Evolutionary conservation across 768 basidiomycete species (phyloP).

Genomic region (Leccinum aurantiacum): DNA sequence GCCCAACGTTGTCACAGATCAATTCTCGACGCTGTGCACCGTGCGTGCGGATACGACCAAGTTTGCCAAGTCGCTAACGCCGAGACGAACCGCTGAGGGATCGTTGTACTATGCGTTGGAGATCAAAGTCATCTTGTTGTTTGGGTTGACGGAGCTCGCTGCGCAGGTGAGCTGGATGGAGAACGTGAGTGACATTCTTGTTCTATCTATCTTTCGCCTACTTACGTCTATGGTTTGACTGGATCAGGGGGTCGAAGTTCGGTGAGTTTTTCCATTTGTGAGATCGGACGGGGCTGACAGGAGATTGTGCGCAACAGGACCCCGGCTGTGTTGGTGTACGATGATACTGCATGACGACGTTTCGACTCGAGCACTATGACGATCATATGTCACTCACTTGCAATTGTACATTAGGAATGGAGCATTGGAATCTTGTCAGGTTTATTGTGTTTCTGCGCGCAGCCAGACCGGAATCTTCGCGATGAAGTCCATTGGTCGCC

Average conservation of each 20-base stretch:
- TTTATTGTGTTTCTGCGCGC: no score
- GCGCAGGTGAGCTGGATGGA: conserved; percentile 54
- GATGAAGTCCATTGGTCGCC: no score
- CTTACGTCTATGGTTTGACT: background rate
- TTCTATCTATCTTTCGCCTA: background rate
- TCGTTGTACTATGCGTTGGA: conserved; percentile 28
- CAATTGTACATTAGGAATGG: background rate
- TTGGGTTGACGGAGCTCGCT: conserved; percentile 54
- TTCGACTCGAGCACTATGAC: background rate
- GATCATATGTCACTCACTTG: background rate
- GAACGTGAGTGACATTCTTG: conserved; percentile 37
- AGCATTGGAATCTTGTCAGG: background rate
- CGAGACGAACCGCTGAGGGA: conserved; percentile 24
- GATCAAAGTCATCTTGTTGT: conserved; percentile 42
- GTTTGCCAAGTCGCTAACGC: conserved; percentile 26
- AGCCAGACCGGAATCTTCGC: no score
- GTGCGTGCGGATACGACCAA: conserved; percentile 35
- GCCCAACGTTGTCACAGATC: conserved; percentile 23
- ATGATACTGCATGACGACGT: conserved; percentile 12
- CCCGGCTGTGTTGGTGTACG: conserved; percentile 33
- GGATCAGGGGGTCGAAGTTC: conserved; percentile 38
- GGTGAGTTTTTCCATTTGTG: conserved; percentile 22
- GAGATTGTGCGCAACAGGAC: conserved; percentile 14
- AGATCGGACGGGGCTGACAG: background rate
- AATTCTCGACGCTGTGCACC: conserved; percentile 37